phyloP scores from a whole-genome alignment of 2,329 filamentous ascomycete species.

The Aureobasidium lini region DNA sequence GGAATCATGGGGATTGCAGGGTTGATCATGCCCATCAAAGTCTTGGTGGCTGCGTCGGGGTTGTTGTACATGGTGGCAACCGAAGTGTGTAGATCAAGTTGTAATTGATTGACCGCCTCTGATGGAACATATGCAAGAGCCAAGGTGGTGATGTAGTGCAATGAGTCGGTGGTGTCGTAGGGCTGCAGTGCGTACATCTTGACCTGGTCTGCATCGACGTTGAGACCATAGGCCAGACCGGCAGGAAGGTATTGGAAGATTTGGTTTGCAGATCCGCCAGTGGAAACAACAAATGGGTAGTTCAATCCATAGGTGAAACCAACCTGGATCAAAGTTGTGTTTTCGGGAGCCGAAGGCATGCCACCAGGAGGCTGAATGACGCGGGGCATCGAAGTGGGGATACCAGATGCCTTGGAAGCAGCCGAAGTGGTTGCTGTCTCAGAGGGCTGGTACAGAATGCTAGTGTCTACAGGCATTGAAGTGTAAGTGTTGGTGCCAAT shows the following conservation, averaged over 20 bases:
- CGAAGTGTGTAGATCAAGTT: conserved; percentile 62
- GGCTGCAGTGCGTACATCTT: conserved; percentile 66
- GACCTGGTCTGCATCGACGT: conserved; percentile 43
- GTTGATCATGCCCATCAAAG: conserved; percentile 76
- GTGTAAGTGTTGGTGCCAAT: conserved; percentile 41
- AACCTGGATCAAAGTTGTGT: conserved; percentile 69
- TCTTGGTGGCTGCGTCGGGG: conserved; percentile 55
- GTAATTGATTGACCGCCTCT: conserved; percentile 48
- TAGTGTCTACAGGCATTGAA: conserved; percentile 49
- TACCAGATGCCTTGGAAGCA: conserved; percentile 39
- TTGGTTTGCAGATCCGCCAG: conserved; percentile 67
- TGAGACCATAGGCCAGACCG: conserved; percentile 61
- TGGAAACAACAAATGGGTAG: conserved; percentile 71
- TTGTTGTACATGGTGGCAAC: conserved; percentile 70
- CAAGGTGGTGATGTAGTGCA: conserved; percentile 75
- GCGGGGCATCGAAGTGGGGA: conserved; percentile 63
- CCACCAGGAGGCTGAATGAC: conserved; percentile 65
- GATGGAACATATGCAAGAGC: conserved; percentile 47
- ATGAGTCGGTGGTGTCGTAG: conserved; percentile 59
- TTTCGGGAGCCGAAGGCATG: conserved; percentile 49
- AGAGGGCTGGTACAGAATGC: conserved; percentile 52
- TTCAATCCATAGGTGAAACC: conserved; percentile 76
- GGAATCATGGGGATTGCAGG: conserved; percentile 65
- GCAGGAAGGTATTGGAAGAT: conserved; percentile 73
- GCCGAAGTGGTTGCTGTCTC: conserved; percentile 26